Conservation (phyloP, 495 filamentous ascomycete species). For the Apiosordaria backusii region DNA sequence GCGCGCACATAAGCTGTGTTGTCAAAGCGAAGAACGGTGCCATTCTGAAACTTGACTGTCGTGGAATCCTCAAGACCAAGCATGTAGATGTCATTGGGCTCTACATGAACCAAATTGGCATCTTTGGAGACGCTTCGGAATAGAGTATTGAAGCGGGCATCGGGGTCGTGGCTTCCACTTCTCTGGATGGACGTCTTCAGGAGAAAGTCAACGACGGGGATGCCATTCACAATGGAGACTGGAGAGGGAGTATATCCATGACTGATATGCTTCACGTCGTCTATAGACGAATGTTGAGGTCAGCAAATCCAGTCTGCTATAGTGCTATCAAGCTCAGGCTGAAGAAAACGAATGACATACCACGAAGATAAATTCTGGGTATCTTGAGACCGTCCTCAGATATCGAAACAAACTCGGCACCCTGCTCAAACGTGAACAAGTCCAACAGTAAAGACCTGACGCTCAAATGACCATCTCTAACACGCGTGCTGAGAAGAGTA, state of each 20-base stretch:
- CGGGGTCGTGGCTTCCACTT: constrained; percentile 28
- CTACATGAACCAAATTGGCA: background rate
- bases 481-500: constrained; percentile 3
- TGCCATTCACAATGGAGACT: constrained; percentile 21
- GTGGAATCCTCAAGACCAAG: constrained; percentile 16
- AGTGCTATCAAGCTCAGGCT: background rate
- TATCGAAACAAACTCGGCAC: constrained; percentile 21
- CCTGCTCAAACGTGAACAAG: constrained; percentile 17
- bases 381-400: constrained; percentile 15
- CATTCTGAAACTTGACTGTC: constrained; percentile 20
- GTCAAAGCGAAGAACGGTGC: constrained; percentile 1
- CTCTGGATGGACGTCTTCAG: background rate
- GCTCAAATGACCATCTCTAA: constrained; percentile 19
- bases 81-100: background rate
- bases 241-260: constrained; percentile 22
- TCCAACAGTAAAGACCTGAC: constrained; percentile 9
- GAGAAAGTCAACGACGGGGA: constrained; percentile 17
- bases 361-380: constrained; percentile 19
- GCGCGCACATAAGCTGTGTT: constrained; percentile 20
- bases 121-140: constrained; percentile 13
- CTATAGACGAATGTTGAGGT: constrained; percentile 7
- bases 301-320: background rate
- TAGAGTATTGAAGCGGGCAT: constrained; percentile 31
- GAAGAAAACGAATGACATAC: constrained; percentile 4
- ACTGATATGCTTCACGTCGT: constrained; percentile 14